Base-by-base conservation (phyloP, 2,329 filamentous ascomycete genomes). In the Alternaria postmessia region DNA sequence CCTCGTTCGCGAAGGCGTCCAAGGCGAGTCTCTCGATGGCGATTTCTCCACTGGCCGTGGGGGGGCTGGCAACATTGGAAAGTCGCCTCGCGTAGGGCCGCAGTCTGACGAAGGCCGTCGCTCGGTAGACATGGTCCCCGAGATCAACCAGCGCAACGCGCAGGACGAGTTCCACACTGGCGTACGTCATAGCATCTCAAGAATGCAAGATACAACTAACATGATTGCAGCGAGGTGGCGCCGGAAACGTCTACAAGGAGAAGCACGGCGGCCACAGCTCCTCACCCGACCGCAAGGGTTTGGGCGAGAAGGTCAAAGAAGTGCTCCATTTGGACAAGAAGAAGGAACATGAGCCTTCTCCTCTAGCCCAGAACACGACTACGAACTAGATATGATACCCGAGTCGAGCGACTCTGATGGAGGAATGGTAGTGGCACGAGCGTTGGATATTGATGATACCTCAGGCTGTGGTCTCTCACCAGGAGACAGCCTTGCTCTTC, bases 131-230 rank as follows among this genome's bases (percentile, higher is more conserved):
- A 66, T 79, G 49, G 76, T 84, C 14, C 82, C 82, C 22, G 81
- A 83, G 66, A 76, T 77, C 24, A 76, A 79, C 16, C 72, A 79
- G 46, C 73, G 80, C 43, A 69, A 71, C 28, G 59, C 70, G 18
- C 76, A 76, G 41, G 80, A 81, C 26, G 80, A 83, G 62, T 83
- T 79, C 63, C 81, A 83, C 67, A 83, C 81, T 7, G 81, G 81
- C n/a, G 78, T 80, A 75, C 18, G 78, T 73, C 30, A 22, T 7
- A 38, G 7, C 22, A 32, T 26, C 4, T 12, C 11, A 24, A 3
- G 4, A 30, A 12, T 3, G 1, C 5, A 28, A 16, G 28, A 8
- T 22, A 38, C 43, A 14, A 32, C 69, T 74, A 39, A 76, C 44
- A 18, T 26, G 4, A 41, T 12, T 18, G 51, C 43, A 80, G 76